Evolutionary conservation across 768 basidiomycete species (phyloP).

Genomic region (Panellus pusillus): DNA sequence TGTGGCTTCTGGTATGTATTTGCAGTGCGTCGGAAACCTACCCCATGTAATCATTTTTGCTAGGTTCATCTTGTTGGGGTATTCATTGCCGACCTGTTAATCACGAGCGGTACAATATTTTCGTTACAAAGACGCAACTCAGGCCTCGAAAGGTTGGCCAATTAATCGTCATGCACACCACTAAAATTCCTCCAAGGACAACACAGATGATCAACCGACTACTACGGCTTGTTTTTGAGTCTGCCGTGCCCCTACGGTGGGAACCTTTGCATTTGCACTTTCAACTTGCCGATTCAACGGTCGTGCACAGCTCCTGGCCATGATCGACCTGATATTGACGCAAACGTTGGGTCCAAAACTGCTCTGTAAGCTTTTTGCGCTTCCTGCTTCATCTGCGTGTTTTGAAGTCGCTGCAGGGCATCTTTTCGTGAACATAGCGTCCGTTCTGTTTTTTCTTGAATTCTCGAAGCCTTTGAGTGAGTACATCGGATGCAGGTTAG

Average conservation of each 20-base stretch:
- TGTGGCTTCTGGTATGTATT: slow-evolving; percentile 12
- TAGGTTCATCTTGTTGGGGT: slow-evolving; percentile 19
- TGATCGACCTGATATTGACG: slow-evolving; percentile 12
- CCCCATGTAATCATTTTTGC: neutral
- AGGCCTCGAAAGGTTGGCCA: slow-evolving; percentile 2
- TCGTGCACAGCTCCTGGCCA: slow-evolving; percentile 8
- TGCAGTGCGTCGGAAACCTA: no score
- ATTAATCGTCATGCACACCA: neutral
- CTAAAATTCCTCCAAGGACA: neutral
- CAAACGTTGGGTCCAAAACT: slow-evolving; percentile 11
- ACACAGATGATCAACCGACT: slow-evolving; percentile 10
- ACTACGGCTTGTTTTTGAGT: slow-evolving; percentile 16
- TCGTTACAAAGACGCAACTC: slow-evolving; percentile 2
- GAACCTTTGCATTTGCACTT: neutral
- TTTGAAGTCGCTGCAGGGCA: slow-evolving; percentile 5
- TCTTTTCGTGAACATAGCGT: slow-evolving; percentile 12
- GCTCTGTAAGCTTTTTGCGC: slow-evolving; percentile 1
- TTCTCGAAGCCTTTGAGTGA: neutral
- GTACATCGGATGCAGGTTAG: neutral
- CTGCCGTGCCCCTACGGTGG: slow-evolving; percentile 16
- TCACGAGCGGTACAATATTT: slow-evolving; percentile 10
- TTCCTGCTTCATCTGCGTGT: neutral
- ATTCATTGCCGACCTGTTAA: slow-evolving; percentile 10
- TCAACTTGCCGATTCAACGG: neutral
- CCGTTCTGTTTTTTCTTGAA: neutral